Percentiles rank a stretch among this genome's conserved stretches.
These are phyloP conservation scores for Allium fistulosum DNA, from an alignment of 106 monocot species.

Conservation along the genomic window DNA sequence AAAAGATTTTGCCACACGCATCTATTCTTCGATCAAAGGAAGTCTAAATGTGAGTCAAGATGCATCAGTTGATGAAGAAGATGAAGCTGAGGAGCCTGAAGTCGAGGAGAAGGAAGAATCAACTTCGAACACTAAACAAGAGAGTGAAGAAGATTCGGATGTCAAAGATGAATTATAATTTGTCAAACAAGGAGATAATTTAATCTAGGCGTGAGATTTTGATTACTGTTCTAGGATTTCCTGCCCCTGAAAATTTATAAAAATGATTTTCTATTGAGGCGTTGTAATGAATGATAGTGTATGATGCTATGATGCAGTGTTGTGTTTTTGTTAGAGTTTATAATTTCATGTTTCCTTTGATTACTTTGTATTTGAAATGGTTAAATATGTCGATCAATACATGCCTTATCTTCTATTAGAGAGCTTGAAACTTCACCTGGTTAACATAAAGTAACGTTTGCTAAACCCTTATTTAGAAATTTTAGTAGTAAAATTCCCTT, in stretches of 20 bases:
- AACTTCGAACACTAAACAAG: conserved; percentile 15
- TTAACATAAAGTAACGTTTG: too few species aligned
- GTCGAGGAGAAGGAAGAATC: conserved; percentile 22
- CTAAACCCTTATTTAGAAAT: too few species aligned
- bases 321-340: too few species aligned
- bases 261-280: too few species aligned
- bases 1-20: conserved; percentile 76
- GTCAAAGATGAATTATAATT: conserved; percentile 72
- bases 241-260: not conserved
- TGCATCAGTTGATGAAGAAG: conserved; percentile 78
- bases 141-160: conserved; percentile 1
- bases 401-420: too few species aligned
- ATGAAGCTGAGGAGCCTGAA: conserved; percentile 43
- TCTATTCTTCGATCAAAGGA: conserved; percentile 69
- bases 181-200: not conserved
- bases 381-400: too few species aligned
- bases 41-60: conserved; percentile 71
- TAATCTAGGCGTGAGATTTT: conserved; percentile 2
- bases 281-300: too few species aligned
- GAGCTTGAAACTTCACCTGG: too few species aligned
- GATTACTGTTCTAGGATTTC: not conserved
- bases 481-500: too few species aligned
- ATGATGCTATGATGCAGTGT: too few species aligned
- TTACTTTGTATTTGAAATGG: too few species aligned
- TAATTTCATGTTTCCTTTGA: too few species aligned